phyloP scores from a whole-genome alignment of 1,139 yeast genomes.

The Suhomyces wounanorum region DNA sequence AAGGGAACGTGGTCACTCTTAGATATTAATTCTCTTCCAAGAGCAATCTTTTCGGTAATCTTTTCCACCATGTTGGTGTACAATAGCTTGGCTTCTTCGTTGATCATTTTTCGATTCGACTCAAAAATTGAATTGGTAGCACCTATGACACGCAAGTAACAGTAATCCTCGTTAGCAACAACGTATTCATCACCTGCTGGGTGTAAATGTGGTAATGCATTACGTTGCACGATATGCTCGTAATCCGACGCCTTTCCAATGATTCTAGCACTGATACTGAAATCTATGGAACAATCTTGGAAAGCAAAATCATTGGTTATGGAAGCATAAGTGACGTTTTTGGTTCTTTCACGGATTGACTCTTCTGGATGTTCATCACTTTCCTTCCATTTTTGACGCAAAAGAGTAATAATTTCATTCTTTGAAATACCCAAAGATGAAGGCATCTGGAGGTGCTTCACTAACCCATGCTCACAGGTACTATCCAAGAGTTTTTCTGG shows the following conservation, averaged over 20 bases:
- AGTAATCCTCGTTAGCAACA: slow-evolving; percentile 37
- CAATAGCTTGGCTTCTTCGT: slow-evolving; percentile 35
- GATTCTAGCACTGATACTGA: slow-evolving; percentile 39
- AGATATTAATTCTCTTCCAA: slow-evolving; percentile 24
- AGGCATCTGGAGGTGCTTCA: slow-evolving; percentile 39
- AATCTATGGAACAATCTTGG: slow-evolving; percentile 35
- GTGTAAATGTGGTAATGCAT: slow-evolving; percentile 17
- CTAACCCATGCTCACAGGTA: slow-evolving; percentile 38
- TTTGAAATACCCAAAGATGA: slow-evolving; percentile 38
- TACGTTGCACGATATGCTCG: slow-evolving; percentile 22
- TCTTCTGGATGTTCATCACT: slow-evolving; percentile 15
- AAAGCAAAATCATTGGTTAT: slow-evolving; percentile 35
- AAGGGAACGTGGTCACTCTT: background rate
- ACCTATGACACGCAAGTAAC: slow-evolving; percentile 30
- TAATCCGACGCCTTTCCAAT: slow-evolving; percentile 39
- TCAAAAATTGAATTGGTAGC: slow-evolving; percentile 28
- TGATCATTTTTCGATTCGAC: slow-evolving; percentile 33
- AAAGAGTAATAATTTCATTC: slow-evolving; percentile 29
- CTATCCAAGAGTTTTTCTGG: slow-evolving; percentile 42
- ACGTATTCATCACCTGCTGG: slow-evolving; percentile 37
- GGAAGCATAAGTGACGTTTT: slow-evolving; percentile 23
- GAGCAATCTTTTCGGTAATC: slow-evolving; percentile 29
- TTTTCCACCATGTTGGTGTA: slow-evolving; percentile 29
- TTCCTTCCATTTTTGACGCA: slow-evolving; percentile 33
- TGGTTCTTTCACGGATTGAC: slow-evolving; percentile 3